Percentiles rank a stretch among this genome's conserved stretches.
Conservation (phyloP, 1,284 basidiomycete species). For the Takashimella koratensis region DNA sequence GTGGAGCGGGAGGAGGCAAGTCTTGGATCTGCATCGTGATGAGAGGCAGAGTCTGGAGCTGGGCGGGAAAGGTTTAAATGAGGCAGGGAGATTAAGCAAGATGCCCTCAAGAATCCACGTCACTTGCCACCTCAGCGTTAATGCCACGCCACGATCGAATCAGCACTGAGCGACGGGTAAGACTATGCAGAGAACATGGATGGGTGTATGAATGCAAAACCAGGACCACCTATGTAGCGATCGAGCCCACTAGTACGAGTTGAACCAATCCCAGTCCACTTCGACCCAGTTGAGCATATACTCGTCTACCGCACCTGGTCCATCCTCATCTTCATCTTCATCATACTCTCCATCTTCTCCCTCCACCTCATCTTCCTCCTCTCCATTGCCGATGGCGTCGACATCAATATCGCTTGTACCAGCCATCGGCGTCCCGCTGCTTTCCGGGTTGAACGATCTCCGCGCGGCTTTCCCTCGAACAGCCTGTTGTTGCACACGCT, state of each 20-base stretch:
- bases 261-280: conserved; percentile 71
- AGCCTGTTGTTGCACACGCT: neutral
- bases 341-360: conserved; percentile 31
- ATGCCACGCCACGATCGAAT: no score
- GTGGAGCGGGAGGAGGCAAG: no score
- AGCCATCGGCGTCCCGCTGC: neutral
- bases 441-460: conserved; percentile 1
- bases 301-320: conserved; percentile 59
- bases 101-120: no score
- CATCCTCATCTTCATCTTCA: conserved; percentile 51
- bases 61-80: no score
- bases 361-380: conserved; percentile 31
- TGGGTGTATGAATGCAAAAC: no score
- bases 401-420: no score
- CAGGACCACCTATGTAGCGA: neutral
- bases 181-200: no score
- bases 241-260: conserved; percentile 8
- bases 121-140: no score
- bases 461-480: neutral
- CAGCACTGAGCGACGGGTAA: no score
- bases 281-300: conserved; percentile 81
- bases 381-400: neutral
- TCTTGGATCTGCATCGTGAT: no score
- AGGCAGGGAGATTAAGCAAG: no score
- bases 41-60: no score